Conservation (phyloP, 2,329 filamentous ascomycete genomes). For the Davidsoniella virescens region DNA sequence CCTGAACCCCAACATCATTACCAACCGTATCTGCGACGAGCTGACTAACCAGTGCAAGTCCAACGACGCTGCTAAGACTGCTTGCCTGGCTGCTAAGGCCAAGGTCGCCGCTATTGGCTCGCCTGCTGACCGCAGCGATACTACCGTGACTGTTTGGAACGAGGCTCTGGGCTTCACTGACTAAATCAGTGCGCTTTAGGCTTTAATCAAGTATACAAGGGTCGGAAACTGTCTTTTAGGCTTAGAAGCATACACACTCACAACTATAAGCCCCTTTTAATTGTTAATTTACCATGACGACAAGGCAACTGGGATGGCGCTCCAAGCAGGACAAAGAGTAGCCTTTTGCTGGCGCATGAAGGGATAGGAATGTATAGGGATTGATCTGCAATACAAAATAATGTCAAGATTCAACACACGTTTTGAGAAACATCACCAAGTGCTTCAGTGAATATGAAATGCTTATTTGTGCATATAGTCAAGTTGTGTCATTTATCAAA, state of each 20-base stretch:
- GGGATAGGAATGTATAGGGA: too few relatives aligned
- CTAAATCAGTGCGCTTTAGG: neutral
- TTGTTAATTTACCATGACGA: neutral
- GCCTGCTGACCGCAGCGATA: slow-evolving; percentile 11
- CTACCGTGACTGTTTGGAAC: slow-evolving; percentile 13
- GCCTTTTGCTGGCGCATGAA: neutral
- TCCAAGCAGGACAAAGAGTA: neutral
- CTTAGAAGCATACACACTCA: neutral
- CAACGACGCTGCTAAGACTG: slow-evolving; percentile 39
- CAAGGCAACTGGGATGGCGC: neutral
- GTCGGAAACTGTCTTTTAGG: neutral
- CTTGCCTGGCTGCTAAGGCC: slow-evolving; percentile 36
- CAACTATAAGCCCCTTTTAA: neutral
- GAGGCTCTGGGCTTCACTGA: slow-evolving; percentile 11
- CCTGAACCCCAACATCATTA: slow-evolving; percentile 58
- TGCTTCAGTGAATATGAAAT: too few relatives aligned
- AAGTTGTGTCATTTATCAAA: too few relatives aligned
- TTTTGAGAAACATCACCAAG: too few relatives aligned
- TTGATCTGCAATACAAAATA: too few relatives aligned
- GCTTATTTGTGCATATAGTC: too few relatives aligned
- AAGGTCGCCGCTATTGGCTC: slow-evolving; percentile 13
- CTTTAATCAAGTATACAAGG: neutral
- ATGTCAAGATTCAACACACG: too few relatives aligned
- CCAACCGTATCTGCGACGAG: slow-evolving; percentile 55
- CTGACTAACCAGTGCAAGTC: slow-evolving; percentile 49